Conservation (phyloP, 768 basidiomycete species). For the Boletellus sp. region DNA sequence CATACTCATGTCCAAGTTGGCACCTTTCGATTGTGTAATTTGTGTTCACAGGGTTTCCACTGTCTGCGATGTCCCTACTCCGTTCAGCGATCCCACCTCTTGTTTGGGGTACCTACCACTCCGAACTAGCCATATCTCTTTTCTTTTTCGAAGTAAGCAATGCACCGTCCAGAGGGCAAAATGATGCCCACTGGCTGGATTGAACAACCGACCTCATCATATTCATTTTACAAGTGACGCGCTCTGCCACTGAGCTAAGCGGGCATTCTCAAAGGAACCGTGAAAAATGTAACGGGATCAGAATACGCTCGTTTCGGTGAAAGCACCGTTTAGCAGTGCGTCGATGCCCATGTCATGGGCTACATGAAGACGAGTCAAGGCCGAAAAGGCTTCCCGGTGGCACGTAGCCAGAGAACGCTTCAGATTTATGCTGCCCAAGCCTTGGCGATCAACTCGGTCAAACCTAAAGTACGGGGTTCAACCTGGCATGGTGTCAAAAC, state of each 20-base stretch:
- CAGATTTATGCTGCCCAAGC: conserved; percentile 70
- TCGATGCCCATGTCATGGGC: not conserved
- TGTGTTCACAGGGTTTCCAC: too few species aligned
- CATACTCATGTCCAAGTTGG: too few species aligned
- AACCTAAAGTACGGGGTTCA: conserved; percentile 44
- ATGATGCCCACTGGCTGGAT: conserved; percentile 40
- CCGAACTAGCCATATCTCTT: too few species aligned
- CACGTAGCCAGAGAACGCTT: not conserved
- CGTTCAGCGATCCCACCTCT: too few species aligned
- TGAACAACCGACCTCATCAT: conserved; percentile 46
- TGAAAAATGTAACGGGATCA: too few species aligned
- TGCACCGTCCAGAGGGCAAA: not conserved
- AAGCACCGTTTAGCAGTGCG: too few species aligned
- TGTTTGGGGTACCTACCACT: too few species aligned
- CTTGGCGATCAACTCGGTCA: conserved; percentile 80
- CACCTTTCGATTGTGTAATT: too few species aligned
- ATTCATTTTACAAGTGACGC: conserved; percentile 37
- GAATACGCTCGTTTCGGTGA: too few species aligned
- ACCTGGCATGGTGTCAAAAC: conserved; percentile 1
- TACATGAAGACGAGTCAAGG: not conserved
- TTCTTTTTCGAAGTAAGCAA: too few species aligned
- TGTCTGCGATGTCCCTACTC: too few species aligned
- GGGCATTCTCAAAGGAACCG: conserved; percentile 12
- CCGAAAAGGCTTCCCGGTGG: not conserved
- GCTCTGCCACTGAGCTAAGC: conserved; percentile 47